Conservation (phyloP, 2,329 filamentous ascomycete species). For the Epichloe sylvatica region DNA sequence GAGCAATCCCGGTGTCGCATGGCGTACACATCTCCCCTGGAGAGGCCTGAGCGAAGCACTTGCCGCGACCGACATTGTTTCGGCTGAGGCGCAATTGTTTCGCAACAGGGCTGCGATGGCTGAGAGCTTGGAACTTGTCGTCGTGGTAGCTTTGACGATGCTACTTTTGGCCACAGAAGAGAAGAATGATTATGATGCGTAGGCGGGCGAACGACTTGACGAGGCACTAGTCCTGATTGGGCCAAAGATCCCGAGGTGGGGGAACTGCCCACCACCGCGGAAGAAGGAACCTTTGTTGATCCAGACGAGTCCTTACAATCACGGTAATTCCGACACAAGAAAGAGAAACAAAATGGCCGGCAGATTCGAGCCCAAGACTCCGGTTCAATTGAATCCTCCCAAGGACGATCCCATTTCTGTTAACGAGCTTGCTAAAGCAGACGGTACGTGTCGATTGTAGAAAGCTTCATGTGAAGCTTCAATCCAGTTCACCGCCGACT, state of each 20-base stretch:
- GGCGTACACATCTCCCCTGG: conserved; percentile 16
- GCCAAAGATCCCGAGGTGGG: conserved; percentile 6
- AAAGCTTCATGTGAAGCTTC: background rate
- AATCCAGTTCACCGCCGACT: background rate
- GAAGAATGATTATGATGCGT: background rate
- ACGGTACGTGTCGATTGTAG: conserved; percentile 45
- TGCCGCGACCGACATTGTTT: conserved; percentile 20
- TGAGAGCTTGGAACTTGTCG: background rate
- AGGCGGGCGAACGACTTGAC: background rate
- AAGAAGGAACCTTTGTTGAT: background rate
- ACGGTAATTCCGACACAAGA: background rate
- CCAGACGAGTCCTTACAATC: background rate
- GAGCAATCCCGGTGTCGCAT: conserved; percentile 17
- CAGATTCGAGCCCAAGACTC: conserved; percentile 65
- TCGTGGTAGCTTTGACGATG: too few species aligned
- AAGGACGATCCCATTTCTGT: conserved; percentile 77
- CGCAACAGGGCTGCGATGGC: background rate
- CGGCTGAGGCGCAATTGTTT: background rate
- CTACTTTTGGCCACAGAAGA: background rate
- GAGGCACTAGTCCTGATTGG: conserved; percentile 6
- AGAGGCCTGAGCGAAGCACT: conserved; percentile 21
- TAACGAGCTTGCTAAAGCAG: conserved; percentile 65
- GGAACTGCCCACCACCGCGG: background rate
- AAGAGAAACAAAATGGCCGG: conserved; percentile 32
- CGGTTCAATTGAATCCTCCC: conserved; percentile 64